These are phyloP conservation scores for Adansonia gregorii DNA, from an alignment of 441 rosid species.

Conservation along the genomic window DNA sequence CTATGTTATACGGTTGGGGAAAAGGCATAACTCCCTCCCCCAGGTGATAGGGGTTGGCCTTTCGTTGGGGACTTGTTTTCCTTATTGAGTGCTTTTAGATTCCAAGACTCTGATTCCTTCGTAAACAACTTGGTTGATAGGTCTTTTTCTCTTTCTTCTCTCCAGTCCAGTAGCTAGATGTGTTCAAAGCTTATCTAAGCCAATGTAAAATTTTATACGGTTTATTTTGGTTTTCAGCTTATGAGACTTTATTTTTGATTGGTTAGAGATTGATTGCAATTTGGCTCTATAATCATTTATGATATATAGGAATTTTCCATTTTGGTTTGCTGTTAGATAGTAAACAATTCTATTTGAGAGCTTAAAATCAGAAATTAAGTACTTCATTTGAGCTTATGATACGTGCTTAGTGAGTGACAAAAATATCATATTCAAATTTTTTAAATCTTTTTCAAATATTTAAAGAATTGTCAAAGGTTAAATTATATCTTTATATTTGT, in stretches of 20 bases:
- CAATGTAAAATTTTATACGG: neutral
- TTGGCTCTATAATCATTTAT: neutral
- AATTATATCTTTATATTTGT: too few species aligned
- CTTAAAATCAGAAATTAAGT: too few species aligned
- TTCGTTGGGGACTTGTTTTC: conserved; percentile 41
- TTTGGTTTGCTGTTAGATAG: too few species aligned
- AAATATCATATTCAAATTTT: too few species aligned
- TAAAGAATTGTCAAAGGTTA: too few species aligned
- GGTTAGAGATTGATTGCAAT: neutral
- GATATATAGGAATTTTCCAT: neutral
- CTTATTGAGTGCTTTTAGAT: conserved; percentile 39
- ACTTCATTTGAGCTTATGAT: too few species aligned
- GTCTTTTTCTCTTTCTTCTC: neutral
- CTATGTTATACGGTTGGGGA: conserved; percentile 31
- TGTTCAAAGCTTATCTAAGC: neutral
- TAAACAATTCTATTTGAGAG: too few species aligned
- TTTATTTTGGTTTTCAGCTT: neutral
- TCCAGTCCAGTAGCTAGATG: neutral
- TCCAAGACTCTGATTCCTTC: conserved; percentile 37
- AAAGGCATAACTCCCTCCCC: conserved; percentile 31
- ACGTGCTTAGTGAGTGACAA: too few species aligned
- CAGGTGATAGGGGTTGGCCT: conserved; percentile 47
- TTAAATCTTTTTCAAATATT: too few species aligned
- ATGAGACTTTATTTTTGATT: neutral
- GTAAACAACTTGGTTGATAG: conserved; percentile 25